Evolutionary conservation across 2,329 filamentous ascomycete genomes (phyloP), one percentile per base, ranked within the genome.

Genomic region (Tolypocladium tundrense): DNA sequence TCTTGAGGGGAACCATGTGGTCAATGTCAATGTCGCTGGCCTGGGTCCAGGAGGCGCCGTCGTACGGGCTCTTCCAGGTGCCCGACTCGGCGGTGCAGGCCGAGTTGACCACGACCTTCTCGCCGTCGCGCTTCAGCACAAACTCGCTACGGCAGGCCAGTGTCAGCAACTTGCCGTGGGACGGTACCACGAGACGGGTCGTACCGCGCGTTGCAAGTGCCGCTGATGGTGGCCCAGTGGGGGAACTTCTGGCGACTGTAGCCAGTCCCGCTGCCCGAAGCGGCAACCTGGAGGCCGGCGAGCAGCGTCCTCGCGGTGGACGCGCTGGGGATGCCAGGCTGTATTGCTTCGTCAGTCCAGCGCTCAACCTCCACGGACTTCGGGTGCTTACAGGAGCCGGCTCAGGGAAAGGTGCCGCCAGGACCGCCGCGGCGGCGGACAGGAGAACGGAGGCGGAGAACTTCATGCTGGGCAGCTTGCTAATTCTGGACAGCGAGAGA

Each of bases 1-100:
- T 90, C 68, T 87, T 86, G 60, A 95, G 70, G 1, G 90, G 89
- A 3, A 95, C 88, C 73, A 94, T 79, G 69, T 94, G 90, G 70
- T 94, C 90, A 60, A 94, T 93, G 64, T 93, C 88, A 1, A 94
- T 70, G 64, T 92, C 87, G 21, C 78, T 81, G 1, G 88, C 82
- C 0, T 77, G 75, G 0, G 83, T 87, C 86, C 87, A 91, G 1
- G 78, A 84, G 0, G 75, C 85, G 19, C 88, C 88, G 66, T 93
- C 90, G 68, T 88, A 94, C 0, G 88, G 87, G 41, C 82, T 86
- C 45, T 70, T 72, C 90, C 90, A 94, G 0, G 75, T 77, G 5
- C 90, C 90, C 3, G 81, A 83, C 0, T 79, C 85, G 0, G 87
- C 72, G 1, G 79, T 73, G 71, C 90, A 95, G 40, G 80, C 76